A percentile compares a stretch with the other conserved stretches of the same genome.
Conservation (phyloP, 2,329 filamentous ascomycete genomes). For the Anthostomella pinea region DNA sequence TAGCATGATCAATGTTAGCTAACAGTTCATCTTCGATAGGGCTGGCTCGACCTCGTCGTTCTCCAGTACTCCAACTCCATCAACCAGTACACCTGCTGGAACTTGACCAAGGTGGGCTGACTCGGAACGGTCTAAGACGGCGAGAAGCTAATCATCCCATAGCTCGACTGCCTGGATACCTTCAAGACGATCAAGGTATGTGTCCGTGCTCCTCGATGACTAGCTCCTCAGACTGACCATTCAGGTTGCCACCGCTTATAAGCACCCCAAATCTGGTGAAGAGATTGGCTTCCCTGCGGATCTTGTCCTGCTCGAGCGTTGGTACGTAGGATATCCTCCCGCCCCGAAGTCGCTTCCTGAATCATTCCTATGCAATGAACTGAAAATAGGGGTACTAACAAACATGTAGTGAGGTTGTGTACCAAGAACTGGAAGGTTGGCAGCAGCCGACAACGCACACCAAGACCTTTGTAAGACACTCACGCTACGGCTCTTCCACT, state of each 20-base stretch:
- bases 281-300: conserved; percentile 62
- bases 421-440: conserved; percentile 70
- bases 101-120: conserved; percentile 56
- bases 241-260: conserved; percentile 66
- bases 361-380: no score
- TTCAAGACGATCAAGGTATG: conserved; percentile 66
- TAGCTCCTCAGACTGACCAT: conserved; percentile 1
- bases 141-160: not conserved
- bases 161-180: conserved; percentile 63
- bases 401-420: conserved; percentile 65
- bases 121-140: not conserved
- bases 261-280: conserved; percentile 42
- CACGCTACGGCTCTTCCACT: not conserved
- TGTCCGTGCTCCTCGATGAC: not conserved
- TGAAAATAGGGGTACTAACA: no score
- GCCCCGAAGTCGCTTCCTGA: no score
- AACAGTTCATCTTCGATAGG: no score
- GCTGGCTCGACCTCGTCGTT: conserved; percentile 64
- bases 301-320: conserved; percentile 38
- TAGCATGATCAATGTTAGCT: no score
- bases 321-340: no score
- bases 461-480: conserved; percentile 46
- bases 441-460: conserved; percentile 57
- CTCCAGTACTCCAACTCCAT: conserved; percentile 62
- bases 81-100: conserved; percentile 65